Conservation (phyloP, 2,329 filamentous ascomycete species). For the Ceratocystis papillata region DNA sequence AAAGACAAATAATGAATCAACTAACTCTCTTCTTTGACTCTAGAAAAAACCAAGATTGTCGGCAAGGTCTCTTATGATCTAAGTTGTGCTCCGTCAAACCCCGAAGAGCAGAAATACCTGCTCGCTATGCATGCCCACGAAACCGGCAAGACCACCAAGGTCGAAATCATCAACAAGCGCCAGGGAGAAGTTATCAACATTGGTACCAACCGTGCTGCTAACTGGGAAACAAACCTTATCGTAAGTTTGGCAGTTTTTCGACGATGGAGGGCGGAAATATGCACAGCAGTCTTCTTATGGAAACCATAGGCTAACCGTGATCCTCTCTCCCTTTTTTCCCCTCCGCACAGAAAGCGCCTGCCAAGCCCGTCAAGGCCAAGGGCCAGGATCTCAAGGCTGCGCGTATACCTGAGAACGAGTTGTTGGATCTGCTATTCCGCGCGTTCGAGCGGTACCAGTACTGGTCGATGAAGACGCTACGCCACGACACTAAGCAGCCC, state of each 20-base stretch:
- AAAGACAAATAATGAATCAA: too few relatives aligned
- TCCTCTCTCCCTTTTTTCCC: background rate
- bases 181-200: slow-evolving; percentile 22
- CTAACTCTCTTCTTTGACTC: background rate
- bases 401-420: slow-evolving; percentile 78
- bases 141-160: slow-evolving; percentile 46
- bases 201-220: slow-evolving; percentile 29
- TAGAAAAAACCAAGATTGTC: slow-evolving; percentile 67
- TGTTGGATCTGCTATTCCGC: slow-evolving; percentile 73
- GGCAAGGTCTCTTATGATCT: slow-evolving; percentile 67
- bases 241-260: slow-evolving; percentile 36
- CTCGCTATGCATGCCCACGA: slow-evolving; percentile 44
- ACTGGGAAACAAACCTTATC: slow-evolving; percentile 42
- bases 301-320: slow-evolving; percentile 26
- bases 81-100: slow-evolving; percentile 60
- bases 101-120: slow-evolving; percentile 55
- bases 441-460: slow-evolving; percentile 80
- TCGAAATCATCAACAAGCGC: slow-evolving; percentile 34
- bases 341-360: slow-evolving; percentile 40
- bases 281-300: background rate
- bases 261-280: background rate
- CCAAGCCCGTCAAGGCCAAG: slow-evolving; percentile 44
- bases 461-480: slow-evolving; percentile 86
- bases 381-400: slow-evolving; percentile 72
- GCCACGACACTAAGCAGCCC: slow-evolving; percentile 67